Conservation (phyloP, 2,329 filamentous ascomycete species). For the Xylaria sp. region DNA sequence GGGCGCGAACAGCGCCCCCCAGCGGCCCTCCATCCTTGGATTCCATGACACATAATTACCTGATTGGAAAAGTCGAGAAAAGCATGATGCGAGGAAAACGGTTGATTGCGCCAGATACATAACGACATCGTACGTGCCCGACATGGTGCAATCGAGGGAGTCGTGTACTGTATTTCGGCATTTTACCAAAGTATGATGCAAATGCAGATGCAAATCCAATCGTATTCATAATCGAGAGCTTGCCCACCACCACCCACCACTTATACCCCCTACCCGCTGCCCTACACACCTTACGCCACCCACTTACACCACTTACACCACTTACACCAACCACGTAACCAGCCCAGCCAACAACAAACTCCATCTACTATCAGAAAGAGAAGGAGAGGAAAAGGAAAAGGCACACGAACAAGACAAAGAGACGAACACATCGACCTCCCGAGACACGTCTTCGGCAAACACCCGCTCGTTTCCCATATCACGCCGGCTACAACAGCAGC, state of each 20-base stretch:
- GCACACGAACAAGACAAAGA: background rate
- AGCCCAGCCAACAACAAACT: background rate
- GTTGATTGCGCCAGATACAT: constrained; percentile 25
- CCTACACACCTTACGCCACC: background rate
- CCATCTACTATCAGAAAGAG: background rate
- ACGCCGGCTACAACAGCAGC: background rate
- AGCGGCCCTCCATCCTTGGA: constrained; percentile 11
- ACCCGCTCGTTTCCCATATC: background rate
- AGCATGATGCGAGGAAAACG: constrained; percentile 32
- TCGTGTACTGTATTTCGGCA: constrained; percentile 12
- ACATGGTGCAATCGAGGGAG: constrained; percentile 13
- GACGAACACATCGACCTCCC: background rate
- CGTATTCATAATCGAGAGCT: constrained; percentile 2
- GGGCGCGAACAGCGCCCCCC: no score
- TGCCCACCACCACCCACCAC: background rate
- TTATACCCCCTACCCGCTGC: background rate
- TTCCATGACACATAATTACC: constrained; percentile 44
- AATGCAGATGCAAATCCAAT: constrained; percentile 19
- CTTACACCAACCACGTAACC: background rate
- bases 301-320: constrained; percentile 1
- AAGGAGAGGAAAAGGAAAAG: background rate
- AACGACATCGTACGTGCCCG: constrained; percentile 21
- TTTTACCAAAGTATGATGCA: constrained; percentile 18
- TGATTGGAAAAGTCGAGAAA: constrained; percentile 36
- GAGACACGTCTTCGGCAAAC: background rate